Conservation (phyloP, 2,329 filamentous ascomycete genomes). For the Graphium sp. region DNA sequence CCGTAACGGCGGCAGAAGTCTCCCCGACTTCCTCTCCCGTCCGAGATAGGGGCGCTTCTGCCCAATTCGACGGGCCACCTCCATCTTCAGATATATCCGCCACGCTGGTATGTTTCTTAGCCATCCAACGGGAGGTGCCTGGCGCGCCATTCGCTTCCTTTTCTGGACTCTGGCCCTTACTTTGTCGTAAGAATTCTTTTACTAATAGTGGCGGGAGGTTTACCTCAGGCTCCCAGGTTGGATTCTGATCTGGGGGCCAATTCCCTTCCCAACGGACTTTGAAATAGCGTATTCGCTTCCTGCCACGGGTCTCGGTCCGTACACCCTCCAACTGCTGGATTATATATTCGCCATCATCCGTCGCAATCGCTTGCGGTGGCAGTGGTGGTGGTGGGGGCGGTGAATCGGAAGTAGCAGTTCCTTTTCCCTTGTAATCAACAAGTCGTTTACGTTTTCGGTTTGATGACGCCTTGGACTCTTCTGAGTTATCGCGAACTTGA, state of each 20-base stretch:
- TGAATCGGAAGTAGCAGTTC: no score
- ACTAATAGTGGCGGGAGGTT: slow-evolving; percentile 18
- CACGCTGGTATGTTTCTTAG: slow-evolving; percentile 3
- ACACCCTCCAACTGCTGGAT: slow-evolving; percentile 27
- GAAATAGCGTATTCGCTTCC: slow-evolving; percentile 23
- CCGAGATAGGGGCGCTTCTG: no score
- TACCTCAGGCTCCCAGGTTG: slow-evolving; percentile 38
- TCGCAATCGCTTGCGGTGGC: no score
- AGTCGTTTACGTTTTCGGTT: no score
- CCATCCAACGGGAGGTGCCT: not conserved
- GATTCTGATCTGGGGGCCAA: slow-evolving; percentile 38
- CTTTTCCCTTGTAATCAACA: no score
- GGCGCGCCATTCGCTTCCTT: not conserved
- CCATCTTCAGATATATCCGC: slow-evolving; percentile 3
- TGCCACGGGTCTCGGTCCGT: slow-evolving; percentile 18
- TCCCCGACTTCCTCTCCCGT: not conserved
- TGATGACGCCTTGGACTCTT: no score
- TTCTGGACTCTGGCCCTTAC: not conserved
- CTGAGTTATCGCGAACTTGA: no score
- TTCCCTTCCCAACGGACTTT: slow-evolving; percentile 38
- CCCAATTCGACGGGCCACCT: not conserved
- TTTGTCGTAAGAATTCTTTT: slow-evolving; percentile 1
- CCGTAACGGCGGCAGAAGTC: not conserved
- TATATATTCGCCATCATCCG: slow-evolving; percentile 19
- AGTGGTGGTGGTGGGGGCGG: no score